phyloP scores from a whole-genome alignment of 768 basidiomycete species.

The Fomitopsis pulvina region DNA sequence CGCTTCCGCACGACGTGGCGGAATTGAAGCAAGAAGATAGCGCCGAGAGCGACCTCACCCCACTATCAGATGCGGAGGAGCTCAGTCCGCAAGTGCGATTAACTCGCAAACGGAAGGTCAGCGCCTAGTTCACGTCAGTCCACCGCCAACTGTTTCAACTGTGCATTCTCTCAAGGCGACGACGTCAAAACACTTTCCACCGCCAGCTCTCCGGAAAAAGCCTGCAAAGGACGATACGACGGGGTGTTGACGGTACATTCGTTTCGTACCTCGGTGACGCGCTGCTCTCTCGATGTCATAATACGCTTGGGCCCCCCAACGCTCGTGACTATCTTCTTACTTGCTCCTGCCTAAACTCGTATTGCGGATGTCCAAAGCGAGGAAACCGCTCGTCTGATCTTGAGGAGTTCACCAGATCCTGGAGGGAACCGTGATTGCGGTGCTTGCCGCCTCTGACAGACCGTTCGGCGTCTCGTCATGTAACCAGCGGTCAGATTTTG shows the following conservation, averaged over 20 bases:
- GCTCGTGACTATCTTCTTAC: too few species aligned
- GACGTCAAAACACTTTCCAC: conserved; percentile 1
- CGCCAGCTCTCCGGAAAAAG: background rate
- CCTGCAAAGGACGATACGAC: background rate
- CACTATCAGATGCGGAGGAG: conserved; percentile 16
- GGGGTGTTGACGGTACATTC: background rate
- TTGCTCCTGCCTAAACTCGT: too few species aligned
- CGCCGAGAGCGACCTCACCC: conserved; percentile 20
- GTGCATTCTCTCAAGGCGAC: background rate
- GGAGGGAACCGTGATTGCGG: too few species aligned
- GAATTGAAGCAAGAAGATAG: conserved; percentile 1
- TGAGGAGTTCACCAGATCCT: too few species aligned
- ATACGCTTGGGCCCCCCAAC: too few species aligned
- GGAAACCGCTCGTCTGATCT: too few species aligned
- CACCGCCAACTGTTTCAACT: background rate
- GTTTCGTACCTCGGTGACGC: background rate
- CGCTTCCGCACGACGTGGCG: background rate
- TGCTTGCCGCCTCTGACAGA: too few species aligned
- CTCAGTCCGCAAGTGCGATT: conserved; percentile 7
- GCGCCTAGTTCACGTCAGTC: background rate
- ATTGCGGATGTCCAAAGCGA: too few species aligned
- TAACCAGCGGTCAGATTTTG: too few species aligned
- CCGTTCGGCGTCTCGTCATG: too few species aligned
- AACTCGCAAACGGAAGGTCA: conserved; percentile 15
- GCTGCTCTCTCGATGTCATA: too few species aligned